These are phyloP conservation scores for Acorus gramineus DNA, from an alignment of 106 monocot genomes.

Conservation along the genomic window DNA sequence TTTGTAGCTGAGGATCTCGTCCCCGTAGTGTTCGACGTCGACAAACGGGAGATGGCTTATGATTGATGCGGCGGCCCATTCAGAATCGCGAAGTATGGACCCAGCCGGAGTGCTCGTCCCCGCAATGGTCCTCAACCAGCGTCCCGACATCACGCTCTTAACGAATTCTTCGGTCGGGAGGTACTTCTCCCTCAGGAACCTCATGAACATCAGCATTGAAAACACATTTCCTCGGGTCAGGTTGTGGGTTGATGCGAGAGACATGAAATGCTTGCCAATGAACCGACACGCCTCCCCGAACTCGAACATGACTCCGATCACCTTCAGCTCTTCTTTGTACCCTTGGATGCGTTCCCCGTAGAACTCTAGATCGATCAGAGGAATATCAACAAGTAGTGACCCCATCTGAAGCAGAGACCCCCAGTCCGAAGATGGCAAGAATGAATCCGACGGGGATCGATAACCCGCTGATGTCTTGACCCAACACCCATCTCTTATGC, in stretches of 20 bases:
- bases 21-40: slow-evolving; percentile 3
- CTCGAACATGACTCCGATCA: slow-evolving; percentile 39
- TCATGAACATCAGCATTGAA: slow-evolving; percentile 35
- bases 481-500: slow-evolving; percentile 36
- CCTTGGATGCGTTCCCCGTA: slow-evolving; percentile 9
- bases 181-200: slow-evolving; percentile 28
- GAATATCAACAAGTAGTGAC: slow-evolving; percentile 25
- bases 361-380: slow-evolving; percentile 25
- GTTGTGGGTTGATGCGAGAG: slow-evolving; percentile 3
- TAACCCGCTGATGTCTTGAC: slow-evolving; percentile 39
- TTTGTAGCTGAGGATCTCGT: neutral
- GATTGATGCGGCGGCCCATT: slow-evolving; percentile 3
- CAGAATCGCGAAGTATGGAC: slow-evolving; percentile 5
- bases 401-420: slow-evolving; percentile 27
- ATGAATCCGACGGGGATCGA: slow-evolving; percentile 21
- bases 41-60: slow-evolving; percentile 10
- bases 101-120: slow-evolving; percentile 23
- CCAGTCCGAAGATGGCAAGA: slow-evolving; percentile 24
- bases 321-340: slow-evolving; percentile 32
- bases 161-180: slow-evolving; percentile 10
- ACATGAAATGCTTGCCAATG: slow-evolving; percentile 25
- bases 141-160: neutral
- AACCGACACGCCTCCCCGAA: slow-evolving; percentile 25
- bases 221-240: slow-evolving; percentile 34
- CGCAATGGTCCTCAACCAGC: slow-evolving; percentile 19